phyloP scores from a whole-genome alignment of 2,329 filamentous ascomycete genomes.

The Penicillium sp. region DNA sequence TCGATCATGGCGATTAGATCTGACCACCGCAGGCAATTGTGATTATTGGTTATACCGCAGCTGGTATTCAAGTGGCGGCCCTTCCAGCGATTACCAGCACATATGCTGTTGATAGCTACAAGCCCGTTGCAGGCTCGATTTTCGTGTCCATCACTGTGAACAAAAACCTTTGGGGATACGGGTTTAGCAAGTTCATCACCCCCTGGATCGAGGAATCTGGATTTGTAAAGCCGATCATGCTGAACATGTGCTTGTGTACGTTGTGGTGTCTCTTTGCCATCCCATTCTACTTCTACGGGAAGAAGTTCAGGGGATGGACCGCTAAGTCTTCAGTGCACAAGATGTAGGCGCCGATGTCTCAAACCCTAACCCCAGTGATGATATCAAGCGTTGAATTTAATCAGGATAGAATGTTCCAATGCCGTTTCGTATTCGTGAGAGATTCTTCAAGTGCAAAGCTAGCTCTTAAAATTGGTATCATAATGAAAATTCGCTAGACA shows the following conservation, averaged over 20 bases:
- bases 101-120: constrained; percentile 68
- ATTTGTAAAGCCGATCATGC: constrained; percentile 63
- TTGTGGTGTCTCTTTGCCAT: constrained; percentile 60
- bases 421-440: neutral
- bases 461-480: constrained; percentile 24
- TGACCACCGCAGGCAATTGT: constrained; percentile 48
- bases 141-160: constrained; percentile 67
- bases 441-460: neutral
- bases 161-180: constrained; percentile 68
- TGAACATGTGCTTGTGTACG: constrained; percentile 59
- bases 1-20: neutral
- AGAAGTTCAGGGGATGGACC: constrained; percentile 61
- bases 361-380: neutral
- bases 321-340: constrained; percentile 60
- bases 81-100: constrained; percentile 61
- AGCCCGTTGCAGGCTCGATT: constrained; percentile 63
- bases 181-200: constrained; percentile 61
- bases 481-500: constrained; percentile 14
- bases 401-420: neutral
- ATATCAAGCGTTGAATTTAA: neutral
- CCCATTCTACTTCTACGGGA: constrained; percentile 62
- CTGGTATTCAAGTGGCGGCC: constrained; percentile 63
- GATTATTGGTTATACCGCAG: constrained; percentile 61
- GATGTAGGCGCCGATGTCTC: constrained; percentile 47
- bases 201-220: constrained; percentile 55